These are phyloP conservation scores for Tuber borchii DNA, from an alignment of 495 filamentous ascomycete genomes.

Conservation along the genomic window DNA sequence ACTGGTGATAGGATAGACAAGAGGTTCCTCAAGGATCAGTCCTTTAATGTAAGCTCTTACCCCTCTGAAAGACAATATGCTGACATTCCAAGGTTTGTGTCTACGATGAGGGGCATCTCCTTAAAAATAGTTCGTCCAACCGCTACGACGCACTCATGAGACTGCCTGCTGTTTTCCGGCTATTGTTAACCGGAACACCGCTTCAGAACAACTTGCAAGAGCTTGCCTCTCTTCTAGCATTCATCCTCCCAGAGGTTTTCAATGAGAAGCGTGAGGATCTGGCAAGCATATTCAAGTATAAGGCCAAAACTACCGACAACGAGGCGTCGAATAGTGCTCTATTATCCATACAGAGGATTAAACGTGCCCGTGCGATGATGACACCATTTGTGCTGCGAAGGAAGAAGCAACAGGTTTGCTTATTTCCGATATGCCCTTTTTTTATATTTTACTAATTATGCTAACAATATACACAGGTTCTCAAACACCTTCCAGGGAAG, in stretches of 20 bases:
- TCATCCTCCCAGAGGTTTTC: conserved; percentile 84
- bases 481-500: conserved; percentile 80
- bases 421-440: neutral
- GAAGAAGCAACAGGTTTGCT: conserved; percentile 67
- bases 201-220: conserved; percentile 95
- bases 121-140: conserved; percentile 78
- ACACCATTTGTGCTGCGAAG: conserved; percentile 89
- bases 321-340: conserved; percentile 63
- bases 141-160: conserved; percentile 73
- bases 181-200: conserved; percentile 87
- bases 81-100: conserved; percentile 58
- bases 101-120: conserved; percentile 85
- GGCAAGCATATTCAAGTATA: conserved; percentile 77
- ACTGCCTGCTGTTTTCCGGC: conserved; percentile 67
- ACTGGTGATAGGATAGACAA: conserved; percentile 58
- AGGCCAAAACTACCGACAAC: conserved; percentile 70
- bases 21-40: conserved; percentile 60
- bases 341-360: conserved; percentile 75
- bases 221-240: conserved; percentile 76
- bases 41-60: conserved; percentile 46
- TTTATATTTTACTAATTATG: neutral
- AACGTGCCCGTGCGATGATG: conserved; percentile 80
- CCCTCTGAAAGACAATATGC: neutral
- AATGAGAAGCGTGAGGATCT: conserved; percentile 64
- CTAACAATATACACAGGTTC: conserved; percentile 48